Base-by-base conservation (phyloP, 2,329 filamentous ascomycete genomes). In the Aspergillus oerlinghausenensis region DNA sequence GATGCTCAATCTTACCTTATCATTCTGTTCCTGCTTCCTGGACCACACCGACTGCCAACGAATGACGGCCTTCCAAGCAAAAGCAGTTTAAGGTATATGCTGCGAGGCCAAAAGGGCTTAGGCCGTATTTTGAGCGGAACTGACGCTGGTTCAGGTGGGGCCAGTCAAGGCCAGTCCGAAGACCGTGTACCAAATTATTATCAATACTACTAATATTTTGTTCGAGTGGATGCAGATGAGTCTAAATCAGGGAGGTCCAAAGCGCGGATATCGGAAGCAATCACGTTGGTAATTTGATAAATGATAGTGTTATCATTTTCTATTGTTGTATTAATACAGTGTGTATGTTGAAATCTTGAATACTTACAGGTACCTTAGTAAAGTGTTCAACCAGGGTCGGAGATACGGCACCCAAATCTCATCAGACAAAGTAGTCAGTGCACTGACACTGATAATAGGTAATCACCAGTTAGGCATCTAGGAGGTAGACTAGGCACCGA, bases 41-140 rank as follows among this genome's bases (percentile, higher is more conserved):
- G 32, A 17, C 23, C 23, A n/a, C 23, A 17, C 21, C 1, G 3
- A 47, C 23, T 47, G 21, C 4, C 19, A 47, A 47, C 43, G 43
- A 54, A 51, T 54, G 53, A 55, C 51, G 43, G 35, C 19, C 38
- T 49, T 35, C 49, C 21, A 55, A 55, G 60, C 55, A 62, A 56
- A 60, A 58, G 60, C 58, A 60, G 57, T 32, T 60, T 62, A 60
- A 58, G 60, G 57, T n/a, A 56, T 51, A 49, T 50, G n/a, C 25
- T 21, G 48, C 58, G 58, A 60, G 35, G 17, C 60, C 52, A 50
- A 17, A 60, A 52, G 32, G 25, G 49, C 59, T 60, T 64, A 64
- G 57, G 47, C 51, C 40, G 49, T 52, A n/a, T 40, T 55, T 38
- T 35, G 45, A 57, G 59, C 52, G 35, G 42, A 49, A 55, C 55